Conservation (phyloP, 371 early-diverging fungal species). For the Mortierella sp. region DNA sequence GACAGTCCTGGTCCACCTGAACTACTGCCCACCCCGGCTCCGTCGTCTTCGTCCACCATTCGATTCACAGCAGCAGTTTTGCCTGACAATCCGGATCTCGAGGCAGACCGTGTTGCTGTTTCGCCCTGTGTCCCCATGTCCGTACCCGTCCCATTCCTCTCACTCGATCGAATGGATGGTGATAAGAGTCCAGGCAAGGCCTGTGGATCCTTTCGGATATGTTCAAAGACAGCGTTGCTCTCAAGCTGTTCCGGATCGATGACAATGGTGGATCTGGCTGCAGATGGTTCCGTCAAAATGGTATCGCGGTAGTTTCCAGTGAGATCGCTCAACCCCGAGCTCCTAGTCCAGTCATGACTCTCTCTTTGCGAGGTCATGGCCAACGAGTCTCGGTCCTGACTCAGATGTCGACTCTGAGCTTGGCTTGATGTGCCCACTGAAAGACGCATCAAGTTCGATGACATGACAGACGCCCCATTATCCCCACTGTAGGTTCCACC, state of each 20-base stretch:
- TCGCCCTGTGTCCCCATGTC: no score
- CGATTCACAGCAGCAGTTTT: no score
- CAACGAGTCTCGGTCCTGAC: slow-evolving; percentile 3
- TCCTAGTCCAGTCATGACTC: slow-evolving; percentile 4
- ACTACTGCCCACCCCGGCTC: no score
- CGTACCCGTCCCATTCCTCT: no score
- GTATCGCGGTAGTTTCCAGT: no score
- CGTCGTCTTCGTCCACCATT: no score
- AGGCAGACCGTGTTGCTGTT: no score
- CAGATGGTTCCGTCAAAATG: neutral
- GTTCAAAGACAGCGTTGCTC: slow-evolving; percentile 20
- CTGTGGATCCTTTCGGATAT: slow-evolving; percentile 31
- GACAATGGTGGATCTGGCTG: slow-evolving; percentile 1
- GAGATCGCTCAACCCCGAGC: neutral
- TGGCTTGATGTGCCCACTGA: slow-evolving; percentile 2
- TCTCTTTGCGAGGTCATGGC: neutral
- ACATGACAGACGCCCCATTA: no score
- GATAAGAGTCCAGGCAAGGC: slow-evolving; percentile 8
- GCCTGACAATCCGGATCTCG: no score
- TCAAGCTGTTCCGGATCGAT: slow-evolving; percentile 25
- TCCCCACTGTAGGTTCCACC: no score
- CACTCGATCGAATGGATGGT: no score
- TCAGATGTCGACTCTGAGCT: slow-evolving; percentile 8
- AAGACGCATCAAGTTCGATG: slow-evolving; percentile 9
- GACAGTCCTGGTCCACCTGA: no score